Percentiles rank a stretch among this genome's conserved stretches.
These are phyloP conservation scores for Zopfochytrium polystomum DNA, from an alignment of 371 early-diverging fungal species.

Conservation along the genomic window DNA sequence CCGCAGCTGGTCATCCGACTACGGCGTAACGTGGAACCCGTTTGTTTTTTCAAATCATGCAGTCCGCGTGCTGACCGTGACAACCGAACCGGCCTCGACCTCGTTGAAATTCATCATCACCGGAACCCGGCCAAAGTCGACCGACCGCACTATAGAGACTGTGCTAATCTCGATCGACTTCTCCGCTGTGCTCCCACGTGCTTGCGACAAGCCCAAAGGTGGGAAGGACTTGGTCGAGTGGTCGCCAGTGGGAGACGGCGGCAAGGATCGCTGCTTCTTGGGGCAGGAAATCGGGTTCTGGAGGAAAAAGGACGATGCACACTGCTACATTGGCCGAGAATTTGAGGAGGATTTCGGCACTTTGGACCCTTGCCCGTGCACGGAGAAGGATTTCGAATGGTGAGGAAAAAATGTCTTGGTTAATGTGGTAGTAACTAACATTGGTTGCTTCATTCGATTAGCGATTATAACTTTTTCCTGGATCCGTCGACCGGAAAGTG, in stretches of 20 bases:
- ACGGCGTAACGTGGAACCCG: constrained; percentile 73
- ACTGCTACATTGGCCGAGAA: constrained; percentile 74
- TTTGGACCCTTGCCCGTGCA: constrained; percentile 70
- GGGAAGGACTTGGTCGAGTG: constrained; percentile 77
- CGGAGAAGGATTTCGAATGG: constrained; percentile 86
- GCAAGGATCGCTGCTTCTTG: constrained; percentile 76
- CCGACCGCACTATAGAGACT: constrained; percentile 46
- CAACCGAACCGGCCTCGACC: constrained; percentile 29
- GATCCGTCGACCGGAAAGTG: constrained; percentile 34
- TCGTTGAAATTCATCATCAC: constrained; percentile 39
- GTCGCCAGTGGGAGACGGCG: constrained; percentile 54
- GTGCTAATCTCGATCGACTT: constrained; percentile 61
- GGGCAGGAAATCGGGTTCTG: constrained; percentile 71
- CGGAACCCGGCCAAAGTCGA: constrained; percentile 27
- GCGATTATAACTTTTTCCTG: constrained; percentile 74
- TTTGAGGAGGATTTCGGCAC: constrained; percentile 56
- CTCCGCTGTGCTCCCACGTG: constrained; percentile 52
- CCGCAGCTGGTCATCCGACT: constrained; percentile 60
- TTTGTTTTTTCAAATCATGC: constrained; percentile 36
- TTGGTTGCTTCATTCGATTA: constrained; percentile 4
- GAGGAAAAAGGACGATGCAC: constrained; percentile 70
- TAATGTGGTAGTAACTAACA: background rate
- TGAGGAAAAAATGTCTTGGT: constrained; percentile 6
- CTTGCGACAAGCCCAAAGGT: constrained; percentile 63
- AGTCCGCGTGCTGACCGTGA: constrained; percentile 33